Percentiles rank a stretch among this genome's conserved stretches.
Conservation (phyloP, 768 basidiomycete species). For the Tricholoma bakamatsutake region DNA sequence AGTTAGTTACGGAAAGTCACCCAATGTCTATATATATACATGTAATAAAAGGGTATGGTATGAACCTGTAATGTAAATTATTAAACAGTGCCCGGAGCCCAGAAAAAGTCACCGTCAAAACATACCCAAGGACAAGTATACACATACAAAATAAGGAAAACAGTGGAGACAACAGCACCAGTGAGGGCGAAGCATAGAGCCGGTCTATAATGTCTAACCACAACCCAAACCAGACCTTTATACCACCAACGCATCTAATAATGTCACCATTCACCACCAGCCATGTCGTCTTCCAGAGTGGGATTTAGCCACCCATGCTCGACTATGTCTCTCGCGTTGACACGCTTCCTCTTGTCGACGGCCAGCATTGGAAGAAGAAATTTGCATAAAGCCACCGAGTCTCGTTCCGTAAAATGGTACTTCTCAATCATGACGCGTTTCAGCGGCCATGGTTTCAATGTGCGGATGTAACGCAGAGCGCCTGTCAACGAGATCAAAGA, state of each 20-base stretch:
- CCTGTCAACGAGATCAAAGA: constrained; percentile 32
- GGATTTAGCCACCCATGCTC: constrained; percentile 67
- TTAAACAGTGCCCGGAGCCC: not conserved
- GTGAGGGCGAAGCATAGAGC: not conserved
- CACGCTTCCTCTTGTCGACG: constrained; percentile 62
- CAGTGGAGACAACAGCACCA: not conserved
- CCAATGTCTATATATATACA: not conserved
- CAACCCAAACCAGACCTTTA: not conserved
- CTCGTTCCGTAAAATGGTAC: constrained; percentile 61
- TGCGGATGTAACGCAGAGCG: constrained; percentile 63
- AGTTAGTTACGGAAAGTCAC: too few relatives aligned
- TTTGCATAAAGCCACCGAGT: constrained; percentile 52
- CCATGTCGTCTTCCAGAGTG: constrained; percentile 32
- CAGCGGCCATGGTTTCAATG: constrained; percentile 77
- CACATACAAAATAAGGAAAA: constrained; percentile 1
- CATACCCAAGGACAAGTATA: not conserved
- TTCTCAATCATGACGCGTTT: constrained; percentile 85
- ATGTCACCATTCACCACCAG: constrained; percentile 29
- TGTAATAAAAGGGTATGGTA: not conserved
- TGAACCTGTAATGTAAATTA: not conserved
- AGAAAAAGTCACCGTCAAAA: not conserved
- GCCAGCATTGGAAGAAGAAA: constrained; percentile 77
- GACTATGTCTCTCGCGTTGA: constrained; percentile 66
- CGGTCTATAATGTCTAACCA: not conserved
- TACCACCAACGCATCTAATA: constrained; percentile 8